These are phyloP conservation scores for Phytophthora colocasiae DNA, from an alignment of 352 stramenopile species.

Conservation along the genomic window DNA sequence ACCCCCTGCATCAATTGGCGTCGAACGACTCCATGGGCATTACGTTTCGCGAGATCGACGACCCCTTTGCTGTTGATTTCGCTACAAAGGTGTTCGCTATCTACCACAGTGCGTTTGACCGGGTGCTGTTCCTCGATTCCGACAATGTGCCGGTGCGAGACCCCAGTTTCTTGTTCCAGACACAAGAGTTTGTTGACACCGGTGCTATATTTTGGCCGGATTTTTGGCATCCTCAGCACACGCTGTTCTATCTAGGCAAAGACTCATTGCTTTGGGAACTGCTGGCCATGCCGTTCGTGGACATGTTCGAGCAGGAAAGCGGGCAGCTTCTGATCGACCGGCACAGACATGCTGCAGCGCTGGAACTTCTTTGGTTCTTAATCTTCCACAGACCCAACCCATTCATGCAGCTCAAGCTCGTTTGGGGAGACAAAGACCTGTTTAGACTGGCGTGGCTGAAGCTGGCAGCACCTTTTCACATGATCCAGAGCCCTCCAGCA, in stretches of 20 bases:
- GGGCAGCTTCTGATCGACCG: slow-evolving; percentile 56
- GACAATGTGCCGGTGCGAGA: slow-evolving; percentile 50
- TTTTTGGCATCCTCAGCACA: slow-evolving; percentile 38
- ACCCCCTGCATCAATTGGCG: slow-evolving; percentile 30
- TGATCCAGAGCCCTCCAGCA: slow-evolving; percentile 52
- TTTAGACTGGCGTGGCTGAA: slow-evolving; percentile 81
- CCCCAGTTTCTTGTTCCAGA: slow-evolving; percentile 20
- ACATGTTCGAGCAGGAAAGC: slow-evolving; percentile 76
- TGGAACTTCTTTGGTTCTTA: slow-evolving; percentile 44
- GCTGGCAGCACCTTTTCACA: slow-evolving; percentile 50
- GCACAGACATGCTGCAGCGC: slow-evolving; percentile 23
- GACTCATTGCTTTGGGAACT: slow-evolving; percentile 60
- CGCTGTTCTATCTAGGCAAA: slow-evolving; percentile 59
- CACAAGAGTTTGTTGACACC: slow-evolving; percentile 17
- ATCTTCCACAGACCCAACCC: slow-evolving; percentile 48
- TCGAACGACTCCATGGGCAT: slow-evolving; percentile 29
- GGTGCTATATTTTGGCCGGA: slow-evolving; percentile 62
- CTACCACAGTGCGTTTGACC: slow-evolving; percentile 45
- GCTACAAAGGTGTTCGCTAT: slow-evolving; percentile 57
- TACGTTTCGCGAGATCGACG: slow-evolving; percentile 33
- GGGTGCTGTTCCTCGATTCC: slow-evolving; percentile 58
- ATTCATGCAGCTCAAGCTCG: slow-evolving; percentile 60
- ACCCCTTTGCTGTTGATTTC: slow-evolving; percentile 43
- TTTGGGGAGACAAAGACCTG: slow-evolving; percentile 34
- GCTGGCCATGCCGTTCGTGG: slow-evolving; percentile 47